phyloP scores from a whole-genome alignment of 495 filamentous ascomycete species.

The Hypoxylon perforatum region DNA sequence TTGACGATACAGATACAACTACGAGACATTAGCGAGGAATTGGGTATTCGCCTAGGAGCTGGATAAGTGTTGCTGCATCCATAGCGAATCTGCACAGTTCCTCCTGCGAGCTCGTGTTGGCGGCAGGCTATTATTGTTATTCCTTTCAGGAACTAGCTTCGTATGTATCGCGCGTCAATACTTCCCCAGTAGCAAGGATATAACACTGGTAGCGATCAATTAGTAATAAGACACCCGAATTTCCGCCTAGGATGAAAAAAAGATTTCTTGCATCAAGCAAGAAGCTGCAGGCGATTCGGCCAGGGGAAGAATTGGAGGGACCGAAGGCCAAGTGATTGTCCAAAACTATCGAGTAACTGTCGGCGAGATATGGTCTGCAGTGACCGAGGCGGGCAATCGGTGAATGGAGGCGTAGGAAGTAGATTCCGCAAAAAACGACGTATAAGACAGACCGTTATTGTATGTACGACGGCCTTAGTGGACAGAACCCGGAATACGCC shows the following conservation, averaged over 20 bases:
- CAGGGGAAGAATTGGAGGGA: slow-evolving; percentile 24
- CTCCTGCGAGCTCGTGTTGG: slow-evolving; percentile 14
- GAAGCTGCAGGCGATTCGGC: slow-evolving; percentile 9
- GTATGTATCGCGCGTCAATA: slow-evolving; percentile 10
- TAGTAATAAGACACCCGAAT: slow-evolving; percentile 7
- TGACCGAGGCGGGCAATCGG: slow-evolving; percentile 21
- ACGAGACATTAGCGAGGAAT: slow-evolving; percentile 27
- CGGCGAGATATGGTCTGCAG: slow-evolving; percentile 36
- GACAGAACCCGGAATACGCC: slow-evolving; percentile 30
- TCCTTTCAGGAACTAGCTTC: slow-evolving; percentile 8
- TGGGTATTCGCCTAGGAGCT: slow-evolving; percentile 2
- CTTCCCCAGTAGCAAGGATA: slow-evolving; percentile 26
- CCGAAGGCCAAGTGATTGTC: slow-evolving; percentile 10
- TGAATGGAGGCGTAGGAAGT: slow-evolving; percentile 27
- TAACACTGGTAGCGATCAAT: slow-evolving; percentile 5
- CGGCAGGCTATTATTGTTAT: slow-evolving; percentile 14
- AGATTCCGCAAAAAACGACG: slow-evolving; percentile 24
- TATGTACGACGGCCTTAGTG: slow-evolving; percentile 18
- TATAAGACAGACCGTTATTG: slow-evolving; percentile 31
- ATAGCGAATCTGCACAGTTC: slow-evolving; percentile 17
- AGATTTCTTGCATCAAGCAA: slow-evolving; percentile 21
- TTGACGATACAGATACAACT: slow-evolving; percentile 29
- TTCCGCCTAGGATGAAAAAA: slow-evolving; percentile 21
- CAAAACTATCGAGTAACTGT: slow-evolving; percentile 25
- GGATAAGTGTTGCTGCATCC: slow-evolving; percentile 23